These are phyloP conservation scores for Sporothrix variecibatus DNA, from an alignment of 2,329 filamentous ascomycete genomes.

Conservation along the genomic window DNA sequence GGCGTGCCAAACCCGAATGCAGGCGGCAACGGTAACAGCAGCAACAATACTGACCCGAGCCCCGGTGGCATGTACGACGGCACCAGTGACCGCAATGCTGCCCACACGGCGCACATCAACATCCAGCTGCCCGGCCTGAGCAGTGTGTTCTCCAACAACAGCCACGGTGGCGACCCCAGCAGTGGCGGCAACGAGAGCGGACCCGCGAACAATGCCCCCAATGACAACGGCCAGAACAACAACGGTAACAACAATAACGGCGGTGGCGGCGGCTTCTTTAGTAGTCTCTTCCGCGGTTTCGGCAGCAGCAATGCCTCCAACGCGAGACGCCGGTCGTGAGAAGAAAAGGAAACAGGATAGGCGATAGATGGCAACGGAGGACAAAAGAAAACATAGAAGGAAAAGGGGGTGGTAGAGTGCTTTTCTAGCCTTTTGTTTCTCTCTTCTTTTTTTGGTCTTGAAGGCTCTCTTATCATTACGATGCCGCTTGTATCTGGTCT, in stretches of 20 bases:
- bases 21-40: background rate
- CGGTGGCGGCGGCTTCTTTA: background rate
- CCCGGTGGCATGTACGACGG: background rate
- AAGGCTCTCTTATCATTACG: background rate
- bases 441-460: background rate
- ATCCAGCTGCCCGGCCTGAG: background rate
- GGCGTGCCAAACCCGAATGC: background rate
- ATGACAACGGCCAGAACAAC: background rate
- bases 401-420: background rate
- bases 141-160: background rate
- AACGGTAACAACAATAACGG: conserved; percentile 10
- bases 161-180: background rate
- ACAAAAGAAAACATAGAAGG: background rate
- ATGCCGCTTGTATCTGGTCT: background rate
- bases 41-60: background rate
- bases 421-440: background rate
- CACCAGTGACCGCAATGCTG: background rate
- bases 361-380: background rate
- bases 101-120: background rate
- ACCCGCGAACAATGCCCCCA: background rate
- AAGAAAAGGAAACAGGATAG: background rate
- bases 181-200: background rate
- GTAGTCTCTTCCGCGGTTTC: conserved; percentile 2
- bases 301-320: conserved; percentile 10
- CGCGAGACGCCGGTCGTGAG: conserved; percentile 17